Conservation (phyloP, 352 stramenopile genomes). For the Hyaloperonospora brassicae region DNA sequence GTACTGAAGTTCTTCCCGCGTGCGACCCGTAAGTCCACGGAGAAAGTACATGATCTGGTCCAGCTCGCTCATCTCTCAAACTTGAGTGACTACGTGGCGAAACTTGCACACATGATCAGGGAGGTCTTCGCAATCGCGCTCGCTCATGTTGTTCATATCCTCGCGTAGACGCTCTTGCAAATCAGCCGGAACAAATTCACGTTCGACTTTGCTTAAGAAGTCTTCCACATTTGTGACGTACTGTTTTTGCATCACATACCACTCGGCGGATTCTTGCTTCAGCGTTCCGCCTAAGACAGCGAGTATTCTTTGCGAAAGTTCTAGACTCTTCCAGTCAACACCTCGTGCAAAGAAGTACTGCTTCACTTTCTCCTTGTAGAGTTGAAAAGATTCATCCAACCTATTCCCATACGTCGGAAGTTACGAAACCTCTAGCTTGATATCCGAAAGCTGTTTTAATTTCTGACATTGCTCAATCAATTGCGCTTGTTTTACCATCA, state of each 20-base stretch:
- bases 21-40: no score
- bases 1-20: no score
- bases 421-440: background rate
- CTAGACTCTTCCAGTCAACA: constrained; percentile 6
- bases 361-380: constrained; percentile 6
- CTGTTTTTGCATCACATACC: constrained; percentile 11
- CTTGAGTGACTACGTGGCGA: background rate
- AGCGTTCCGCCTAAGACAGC: background rate
- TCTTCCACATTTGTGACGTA: constrained; percentile 2
- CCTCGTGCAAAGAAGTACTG: constrained; percentile 13
- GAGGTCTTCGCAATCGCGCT: background rate
- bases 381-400: background rate
- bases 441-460: background rate
- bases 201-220: constrained; percentile 6
- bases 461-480: background rate
- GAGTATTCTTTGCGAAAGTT: background rate
- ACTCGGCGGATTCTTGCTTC: constrained; percentile 9
- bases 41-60: background rate
- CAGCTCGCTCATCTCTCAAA: background rate
- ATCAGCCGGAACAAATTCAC: constrained; percentile 7
- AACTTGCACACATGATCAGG: constrained; percentile 4
- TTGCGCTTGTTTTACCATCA: background rate
- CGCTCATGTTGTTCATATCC: background rate
- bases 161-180: background rate
- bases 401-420: background rate